Conservation (phyloP, 31 red algal species). For the Porphyra umbilicalis region DNA sequence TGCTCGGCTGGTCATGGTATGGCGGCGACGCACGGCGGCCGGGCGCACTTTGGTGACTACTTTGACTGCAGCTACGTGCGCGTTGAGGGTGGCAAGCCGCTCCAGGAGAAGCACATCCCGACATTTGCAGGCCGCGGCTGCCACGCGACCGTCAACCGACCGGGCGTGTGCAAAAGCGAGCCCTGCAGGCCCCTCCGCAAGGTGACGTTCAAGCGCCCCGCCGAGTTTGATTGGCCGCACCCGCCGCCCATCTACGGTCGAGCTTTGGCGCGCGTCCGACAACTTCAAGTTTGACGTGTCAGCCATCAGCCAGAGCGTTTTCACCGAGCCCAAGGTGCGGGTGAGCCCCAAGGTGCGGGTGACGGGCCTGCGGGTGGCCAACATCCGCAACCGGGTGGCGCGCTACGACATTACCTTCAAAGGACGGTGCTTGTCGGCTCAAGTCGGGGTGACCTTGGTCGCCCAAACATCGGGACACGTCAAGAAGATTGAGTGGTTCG, state of each 20-base stretch:
- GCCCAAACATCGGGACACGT: conserved; percentile 24
- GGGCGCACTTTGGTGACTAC: conserved; percentile 32
- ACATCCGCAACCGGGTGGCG: not conserved
- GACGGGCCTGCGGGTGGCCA: not conserved
- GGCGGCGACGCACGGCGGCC: conserved; percentile 12
- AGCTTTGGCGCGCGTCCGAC: conserved; percentile 3
- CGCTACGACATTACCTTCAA: conserved; percentile 6
- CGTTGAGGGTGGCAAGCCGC: conserved; percentile 20
- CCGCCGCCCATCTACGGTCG: conserved; percentile 27
- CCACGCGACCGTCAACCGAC: conserved; percentile 27
- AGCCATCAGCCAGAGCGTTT: conserved; percentile 6
- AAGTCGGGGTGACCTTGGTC: conserved; percentile 26
- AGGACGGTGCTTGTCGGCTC: too few relatives aligned
- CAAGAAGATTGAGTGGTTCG: conserved; percentile 35
- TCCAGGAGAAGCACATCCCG: conserved; percentile 16
- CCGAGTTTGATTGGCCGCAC: conserved; percentile 14
- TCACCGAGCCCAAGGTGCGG: conserved; percentile 5
- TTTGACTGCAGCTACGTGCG: conserved; percentile 44
- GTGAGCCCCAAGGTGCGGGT: not conserved
- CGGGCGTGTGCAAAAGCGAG: conserved; percentile 32
- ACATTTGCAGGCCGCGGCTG: conserved; percentile 27
- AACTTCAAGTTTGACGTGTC: conserved; percentile 8
- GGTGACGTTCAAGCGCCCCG: conserved; percentile 19
- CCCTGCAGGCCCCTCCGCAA: conserved; percentile 23
- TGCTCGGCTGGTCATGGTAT: conserved; percentile 38